Evolutionary conservation across 257 asterid species (phyloP).

Genomic region (Nicotiana paniculata): DNA sequence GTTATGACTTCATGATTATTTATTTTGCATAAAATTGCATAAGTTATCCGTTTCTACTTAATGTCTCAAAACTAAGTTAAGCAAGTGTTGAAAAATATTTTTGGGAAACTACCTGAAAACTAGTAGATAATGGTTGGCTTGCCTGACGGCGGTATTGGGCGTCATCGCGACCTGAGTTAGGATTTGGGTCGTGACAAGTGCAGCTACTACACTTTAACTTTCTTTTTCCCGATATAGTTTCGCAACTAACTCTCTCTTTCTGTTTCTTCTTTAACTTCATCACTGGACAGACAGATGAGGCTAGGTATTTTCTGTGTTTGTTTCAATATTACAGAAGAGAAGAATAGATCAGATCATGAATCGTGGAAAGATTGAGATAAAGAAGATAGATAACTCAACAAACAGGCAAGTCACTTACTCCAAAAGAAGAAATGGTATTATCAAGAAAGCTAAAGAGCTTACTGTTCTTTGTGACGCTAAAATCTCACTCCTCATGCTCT

Average conservation of each 20-base stretch:
- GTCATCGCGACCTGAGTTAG: too few species aligned
- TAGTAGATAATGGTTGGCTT: too few species aligned
- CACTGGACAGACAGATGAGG: neutral
- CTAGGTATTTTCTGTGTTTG: neutral
- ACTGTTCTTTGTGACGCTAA: conserved; percentile 52
- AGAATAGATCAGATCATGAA: conserved; percentile 11
- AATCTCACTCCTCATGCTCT: conserved; percentile 46
- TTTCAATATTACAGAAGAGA: neutral
- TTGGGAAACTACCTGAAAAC: too few species aligned
- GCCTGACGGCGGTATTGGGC: too few species aligned
- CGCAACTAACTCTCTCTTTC: neutral
- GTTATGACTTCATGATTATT: too few species aligned
- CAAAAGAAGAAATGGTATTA: conserved; percentile 46
- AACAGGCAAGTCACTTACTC: conserved; percentile 49
- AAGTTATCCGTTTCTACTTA: too few species aligned
- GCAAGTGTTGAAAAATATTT: too few species aligned
- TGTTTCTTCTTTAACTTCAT: neutral
- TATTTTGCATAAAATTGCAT: too few species aligned
- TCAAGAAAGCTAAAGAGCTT: conserved; percentile 58
- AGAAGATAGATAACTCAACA: conserved; percentile 41
- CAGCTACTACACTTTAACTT: conserved; percentile 14
- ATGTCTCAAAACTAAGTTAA: too few species aligned
- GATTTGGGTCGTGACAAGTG: neutral
- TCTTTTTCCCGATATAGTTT: conserved; percentile 25
- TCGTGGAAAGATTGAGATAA: conserved; percentile 46